Conservation (phyloP, 352 stramenopile genomes). For the Globisporangium ultimum region DNA sequence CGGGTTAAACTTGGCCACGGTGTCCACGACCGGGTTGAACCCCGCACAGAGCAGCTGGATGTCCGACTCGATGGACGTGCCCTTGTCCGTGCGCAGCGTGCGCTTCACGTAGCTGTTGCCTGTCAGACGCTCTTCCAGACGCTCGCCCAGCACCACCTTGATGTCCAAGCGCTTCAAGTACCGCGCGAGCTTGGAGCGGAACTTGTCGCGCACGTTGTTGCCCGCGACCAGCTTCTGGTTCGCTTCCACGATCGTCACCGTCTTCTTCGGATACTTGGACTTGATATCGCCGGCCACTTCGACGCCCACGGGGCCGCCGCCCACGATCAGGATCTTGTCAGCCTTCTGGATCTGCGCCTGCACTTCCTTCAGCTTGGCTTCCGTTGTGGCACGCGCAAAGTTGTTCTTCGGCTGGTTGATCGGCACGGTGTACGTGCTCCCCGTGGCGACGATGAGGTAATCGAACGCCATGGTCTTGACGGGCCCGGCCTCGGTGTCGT, state of each 20-base stretch:
- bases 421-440: constrained; percentile 46
- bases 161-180: constrained; percentile 26
- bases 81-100: constrained; percentile 41
- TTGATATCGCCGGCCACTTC: constrained; percentile 52
- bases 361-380: constrained; percentile 23
- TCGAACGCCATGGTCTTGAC: constrained; percentile 32
- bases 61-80: constrained; percentile 40
- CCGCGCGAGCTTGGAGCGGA: constrained; percentile 17
- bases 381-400: constrained; percentile 14
- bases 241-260: constrained; percentile 44
- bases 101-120: constrained; percentile 27
- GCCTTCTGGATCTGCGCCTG: constrained; percentile 27
- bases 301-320: constrained; percentile 45
- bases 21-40: constrained; percentile 16
- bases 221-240: constrained; percentile 22
- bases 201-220: constrained; percentile 46
- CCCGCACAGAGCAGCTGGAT: constrained; percentile 51
- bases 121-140: constrained; percentile 33
- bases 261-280: constrained; percentile 39
- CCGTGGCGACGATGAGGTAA: constrained; percentile 56
- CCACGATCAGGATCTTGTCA: constrained; percentile 39
- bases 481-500: background rate
- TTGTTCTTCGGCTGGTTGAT: constrained; percentile 37
- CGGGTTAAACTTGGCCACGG: constrained; percentile 31
- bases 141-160: constrained; percentile 52